Evolutionary conservation across 1,284 basidiomycete genomes (phyloP).

Genomic region (Exobasidium rhododendri): DNA sequence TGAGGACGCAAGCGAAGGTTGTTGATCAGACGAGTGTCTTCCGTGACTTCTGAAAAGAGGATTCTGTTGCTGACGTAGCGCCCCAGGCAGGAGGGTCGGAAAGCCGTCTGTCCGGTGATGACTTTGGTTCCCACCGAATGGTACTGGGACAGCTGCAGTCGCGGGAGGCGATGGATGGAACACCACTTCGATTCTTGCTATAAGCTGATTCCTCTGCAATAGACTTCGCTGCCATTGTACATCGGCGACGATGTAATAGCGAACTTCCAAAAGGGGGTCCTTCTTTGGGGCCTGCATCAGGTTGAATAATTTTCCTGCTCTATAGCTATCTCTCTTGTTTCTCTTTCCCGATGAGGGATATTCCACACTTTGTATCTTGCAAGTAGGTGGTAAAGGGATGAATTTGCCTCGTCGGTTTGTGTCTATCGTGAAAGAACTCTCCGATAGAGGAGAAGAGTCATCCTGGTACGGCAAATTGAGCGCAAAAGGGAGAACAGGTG

Average conservation of each 20-base stretch:
- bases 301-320: too few species aligned
- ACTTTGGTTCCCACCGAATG: too few species aligned
- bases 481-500: not conserved
- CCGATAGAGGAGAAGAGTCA: not conserved
- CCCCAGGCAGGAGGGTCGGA: too few species aligned
- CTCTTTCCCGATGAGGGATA: too few species aligned
- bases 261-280: not conserved
- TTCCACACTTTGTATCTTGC: not conserved
- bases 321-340: too few species aligned
- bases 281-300: too few species aligned
- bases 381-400: not conserved
- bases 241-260: not conserved
- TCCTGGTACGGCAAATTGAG: not conserved
- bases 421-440: not conserved
- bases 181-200: not conserved
- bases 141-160: not conserved
- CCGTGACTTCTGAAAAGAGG: too few species aligned
- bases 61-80: too few species aligned
- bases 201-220: not conserved
- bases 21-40: not conserved
- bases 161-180: not conserved
- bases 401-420: not conserved
- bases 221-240: not conserved
- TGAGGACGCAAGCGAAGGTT: not conserved
- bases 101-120: too few species aligned